These are phyloP conservation scores for Geosmithia flava DNA, from an alignment of 2,329 filamentous ascomycete species.

Conservation along the genomic window DNA sequence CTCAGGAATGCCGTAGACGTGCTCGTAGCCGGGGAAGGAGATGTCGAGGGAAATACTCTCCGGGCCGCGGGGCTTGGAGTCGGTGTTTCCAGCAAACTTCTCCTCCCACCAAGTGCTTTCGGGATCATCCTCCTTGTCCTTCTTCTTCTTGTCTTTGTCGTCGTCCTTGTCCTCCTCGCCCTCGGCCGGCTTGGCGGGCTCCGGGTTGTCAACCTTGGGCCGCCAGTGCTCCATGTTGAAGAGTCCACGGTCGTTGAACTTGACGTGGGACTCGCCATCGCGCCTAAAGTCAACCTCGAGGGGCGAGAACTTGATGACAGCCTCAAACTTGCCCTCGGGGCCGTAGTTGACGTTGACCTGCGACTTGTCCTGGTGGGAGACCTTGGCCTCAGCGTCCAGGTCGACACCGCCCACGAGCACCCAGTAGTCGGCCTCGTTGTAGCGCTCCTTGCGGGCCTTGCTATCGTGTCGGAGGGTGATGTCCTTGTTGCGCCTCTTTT, in stretches of 20 bases:
- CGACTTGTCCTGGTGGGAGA: constrained; percentile 51
- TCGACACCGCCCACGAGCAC: constrained; percentile 71
- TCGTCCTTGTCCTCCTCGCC: constrained; percentile 46
- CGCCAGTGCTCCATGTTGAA: constrained; percentile 96
- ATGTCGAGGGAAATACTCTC: constrained; percentile 90
- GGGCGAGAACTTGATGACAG: constrained; percentile 70
- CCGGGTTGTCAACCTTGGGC: constrained; percentile 59
- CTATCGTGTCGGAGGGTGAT: constrained; percentile 81
- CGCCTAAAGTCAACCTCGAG: constrained; percentile 80
- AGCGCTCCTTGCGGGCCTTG: constrained; percentile 77
- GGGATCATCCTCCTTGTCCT: constrained; percentile 71
- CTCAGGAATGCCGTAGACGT: constrained; percentile 90
- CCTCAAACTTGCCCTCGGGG: constrained; percentile 62
- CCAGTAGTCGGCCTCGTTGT: constrained; percentile 84
- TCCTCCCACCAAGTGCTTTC: constrained; percentile 98
- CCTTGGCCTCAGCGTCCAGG: constrained; percentile 57
- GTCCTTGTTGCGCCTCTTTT: constrained; percentile 76
- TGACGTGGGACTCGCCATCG: constrained; percentile 70
- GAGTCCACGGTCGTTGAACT: constrained; percentile 79
- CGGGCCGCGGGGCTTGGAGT: constrained; percentile 87
- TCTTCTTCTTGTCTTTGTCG: constrained; percentile 45
- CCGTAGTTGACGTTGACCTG: constrained; percentile 74
- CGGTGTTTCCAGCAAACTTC: constrained; percentile 86
- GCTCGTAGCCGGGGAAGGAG: constrained; percentile 78
- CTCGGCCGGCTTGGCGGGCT: constrained; percentile 41